A percentile compares a stretch with the other conserved stretches of the same genome.
Evolutionary conservation across 1,139 yeast species (phyloP).

Genomic region (Zygoascus hellenicus): DNA sequence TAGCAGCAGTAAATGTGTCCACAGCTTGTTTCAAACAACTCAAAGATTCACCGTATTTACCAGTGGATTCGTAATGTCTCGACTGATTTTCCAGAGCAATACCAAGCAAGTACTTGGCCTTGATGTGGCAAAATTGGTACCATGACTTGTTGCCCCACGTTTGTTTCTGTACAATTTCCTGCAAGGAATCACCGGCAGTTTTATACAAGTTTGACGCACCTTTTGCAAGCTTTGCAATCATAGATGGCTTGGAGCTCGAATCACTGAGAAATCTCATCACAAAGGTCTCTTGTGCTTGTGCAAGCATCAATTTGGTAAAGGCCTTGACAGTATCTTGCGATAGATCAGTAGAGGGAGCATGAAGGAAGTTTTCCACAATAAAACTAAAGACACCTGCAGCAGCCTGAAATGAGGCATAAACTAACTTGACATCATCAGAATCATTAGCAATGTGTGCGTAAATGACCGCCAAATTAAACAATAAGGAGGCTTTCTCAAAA

Average conservation of each 20-base stretch:
- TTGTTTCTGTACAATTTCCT: conserved; percentile 42
- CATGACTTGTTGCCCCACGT: conserved; percentile 52
- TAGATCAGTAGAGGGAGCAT: conserved; percentile 83
- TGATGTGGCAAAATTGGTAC: conserved; percentile 40
- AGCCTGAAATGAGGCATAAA: conserved; percentile 60
- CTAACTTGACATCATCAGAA: conserved; percentile 48
- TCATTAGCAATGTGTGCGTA: conserved; percentile 47
- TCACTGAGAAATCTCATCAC: conserved; percentile 54
- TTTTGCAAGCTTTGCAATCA: conserved; percentile 66
- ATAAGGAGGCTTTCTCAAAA: conserved; percentile 80
- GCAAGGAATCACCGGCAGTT: conserved; percentile 43
- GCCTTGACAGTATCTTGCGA: conserved; percentile 64
- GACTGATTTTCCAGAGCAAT: conserved; percentile 52
- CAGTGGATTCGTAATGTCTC: conserved; percentile 42
- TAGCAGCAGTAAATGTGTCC: conserved; percentile 21
- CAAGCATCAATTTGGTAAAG: conserved; percentile 59
- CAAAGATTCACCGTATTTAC: conserved; percentile 71
- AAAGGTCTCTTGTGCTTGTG: conserved; percentile 87
- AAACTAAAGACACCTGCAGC: conserved; percentile 76
- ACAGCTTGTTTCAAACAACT: conserved; percentile 56
- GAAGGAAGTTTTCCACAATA: conserved; percentile 74
- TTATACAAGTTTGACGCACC: conserved; percentile 55
- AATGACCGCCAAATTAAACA: conserved; percentile 67
- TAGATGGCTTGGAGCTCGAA: conserved; percentile 42
- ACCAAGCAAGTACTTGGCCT: conserved; percentile 43